Conservation (phyloP, 2,329 filamentous ascomycete species). For the Nemania sp. region DNA sequence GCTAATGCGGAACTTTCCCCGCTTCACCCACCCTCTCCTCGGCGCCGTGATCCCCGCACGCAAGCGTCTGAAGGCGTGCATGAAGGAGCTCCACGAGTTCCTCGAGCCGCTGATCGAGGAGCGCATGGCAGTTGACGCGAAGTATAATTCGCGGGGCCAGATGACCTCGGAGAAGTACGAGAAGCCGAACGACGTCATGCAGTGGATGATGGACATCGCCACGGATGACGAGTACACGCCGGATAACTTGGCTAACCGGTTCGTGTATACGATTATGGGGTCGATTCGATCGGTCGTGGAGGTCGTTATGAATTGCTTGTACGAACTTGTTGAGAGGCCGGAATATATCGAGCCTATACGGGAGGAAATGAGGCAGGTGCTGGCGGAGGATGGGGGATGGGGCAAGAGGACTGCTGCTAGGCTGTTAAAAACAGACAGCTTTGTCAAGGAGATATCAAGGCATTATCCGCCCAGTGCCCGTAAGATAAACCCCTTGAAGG, state of each 20-base stretch:
- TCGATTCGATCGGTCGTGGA: conserved; percentile 18
- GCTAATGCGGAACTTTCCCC: neutral
- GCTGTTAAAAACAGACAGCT: conserved; percentile 15
- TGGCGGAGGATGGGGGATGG: conserved; percentile 14
- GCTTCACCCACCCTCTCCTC: conserved; percentile 17
- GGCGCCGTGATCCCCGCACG: conserved; percentile 5
- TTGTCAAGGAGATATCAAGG: conserved; percentile 15
- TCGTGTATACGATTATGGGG: conserved; percentile 20
- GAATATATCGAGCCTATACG: conserved; percentile 22
- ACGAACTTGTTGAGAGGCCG: conserved; percentile 5
- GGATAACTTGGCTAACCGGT: conserved; percentile 17
- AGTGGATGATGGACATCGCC: conserved; percentile 21
- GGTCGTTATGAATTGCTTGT: conserved; percentile 22
- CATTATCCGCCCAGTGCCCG: conserved; percentile 7
- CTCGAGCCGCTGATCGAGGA: conserved; percentile 12
- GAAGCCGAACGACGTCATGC: conserved; percentile 20
- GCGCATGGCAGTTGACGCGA: conserved; percentile 13
- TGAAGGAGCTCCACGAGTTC: conserved; percentile 12
- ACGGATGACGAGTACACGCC: conserved; percentile 10
- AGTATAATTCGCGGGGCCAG: conserved; percentile 12
- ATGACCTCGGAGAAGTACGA: conserved; percentile 22
- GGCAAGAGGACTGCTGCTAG: conserved; percentile 12
- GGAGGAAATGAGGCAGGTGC: conserved; percentile 8
- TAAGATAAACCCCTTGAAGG: too few species aligned
- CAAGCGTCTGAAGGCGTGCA: conserved; percentile 1